A percentile compares a stretch with the other conserved stretches of the same genome.
Evolutionary conservation across 495 filamentous ascomycete genomes (phyloP).

Genomic region (Hapsidospora chrysogenum): DNA sequence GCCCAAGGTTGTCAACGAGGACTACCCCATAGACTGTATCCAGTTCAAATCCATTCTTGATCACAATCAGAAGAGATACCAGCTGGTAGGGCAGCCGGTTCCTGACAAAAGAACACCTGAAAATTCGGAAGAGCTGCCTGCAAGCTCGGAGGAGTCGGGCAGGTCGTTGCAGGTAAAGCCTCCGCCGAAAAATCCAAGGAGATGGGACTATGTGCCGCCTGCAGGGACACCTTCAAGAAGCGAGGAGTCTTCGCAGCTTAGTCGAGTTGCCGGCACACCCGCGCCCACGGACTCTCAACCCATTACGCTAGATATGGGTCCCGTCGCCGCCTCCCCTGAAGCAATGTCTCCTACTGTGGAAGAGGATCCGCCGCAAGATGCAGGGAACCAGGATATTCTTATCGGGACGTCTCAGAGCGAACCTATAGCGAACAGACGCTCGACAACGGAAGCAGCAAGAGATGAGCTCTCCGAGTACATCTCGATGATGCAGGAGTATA

Average conservation of each 20-base stretch:
- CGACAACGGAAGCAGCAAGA: too few relatives aligned
- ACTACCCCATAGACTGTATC: constrained; percentile 68
- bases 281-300: background rate
- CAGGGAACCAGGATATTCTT: too few relatives aligned
- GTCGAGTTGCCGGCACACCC: background rate
- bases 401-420: too few relatives aligned
- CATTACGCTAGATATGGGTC: constrained; percentile 18
- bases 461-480: constrained; percentile 20
- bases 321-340: constrained; percentile 38
- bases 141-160: background rate
- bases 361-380: too few relatives aligned
- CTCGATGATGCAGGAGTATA: constrained; percentile 14
- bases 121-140: too few relatives aligned
- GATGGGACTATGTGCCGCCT: constrained; percentile 5
- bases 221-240: constrained; percentile 5
- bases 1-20: constrained; percentile 45
- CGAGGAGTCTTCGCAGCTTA: background rate
- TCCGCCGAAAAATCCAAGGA: constrained; percentile 5
- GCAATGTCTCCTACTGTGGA: too few relatives aligned
- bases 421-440: too few relatives aligned
- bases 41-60: constrained; percentile 39
- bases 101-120: constrained; percentile 3
- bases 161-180: constrained; percentile 3
- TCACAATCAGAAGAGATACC: constrained; percentile 40
- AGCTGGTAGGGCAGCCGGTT: constrained; percentile 22